Evolutionary conservation across 371 early-diverging fungal genomes (phyloP).

Genomic region (Rhizomucor pusillus): DNA sequence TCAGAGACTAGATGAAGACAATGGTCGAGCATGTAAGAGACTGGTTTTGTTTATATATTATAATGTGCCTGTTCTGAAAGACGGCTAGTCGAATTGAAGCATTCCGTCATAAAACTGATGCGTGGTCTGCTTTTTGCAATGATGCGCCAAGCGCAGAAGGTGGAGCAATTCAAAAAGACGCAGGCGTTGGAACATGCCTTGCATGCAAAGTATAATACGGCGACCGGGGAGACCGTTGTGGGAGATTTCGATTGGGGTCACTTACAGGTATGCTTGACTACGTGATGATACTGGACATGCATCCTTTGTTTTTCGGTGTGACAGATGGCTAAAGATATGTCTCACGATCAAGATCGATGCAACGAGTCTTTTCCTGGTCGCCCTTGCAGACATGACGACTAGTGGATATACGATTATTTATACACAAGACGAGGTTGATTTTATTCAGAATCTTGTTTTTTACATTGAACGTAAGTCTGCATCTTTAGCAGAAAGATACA

Average conservation of each 20-base stretch:
- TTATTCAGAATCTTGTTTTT: conserved; percentile 88
- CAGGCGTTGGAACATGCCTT: conserved; percentile 70
- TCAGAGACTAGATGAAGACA: conserved; percentile 78
- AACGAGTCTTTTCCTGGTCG: conserved; percentile 77
- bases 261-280: conserved; percentile 49
- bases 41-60: background rate
- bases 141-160: conserved; percentile 87
- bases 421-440: conserved; percentile 87
- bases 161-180: conserved; percentile 80
- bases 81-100: conserved; percentile 76
- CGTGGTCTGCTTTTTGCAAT: conserved; percentile 78
- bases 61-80: background rate
- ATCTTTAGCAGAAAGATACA: background rate
- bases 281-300: background rate
- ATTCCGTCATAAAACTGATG: conserved; percentile 78
- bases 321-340: background rate
- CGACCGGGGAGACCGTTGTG: conserved; percentile 84
- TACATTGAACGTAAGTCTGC: conserved; percentile 73
- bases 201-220: conserved; percentile 89
- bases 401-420: conserved; percentile 76
- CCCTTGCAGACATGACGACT: conserved; percentile 86
- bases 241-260: conserved; percentile 86
- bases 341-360: conserved; percentile 64
- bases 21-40: conserved; percentile 77
- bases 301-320: background rate